Conservation (phyloP, 169 alveolate species). For the Cryptosporidium canis region DNA sequence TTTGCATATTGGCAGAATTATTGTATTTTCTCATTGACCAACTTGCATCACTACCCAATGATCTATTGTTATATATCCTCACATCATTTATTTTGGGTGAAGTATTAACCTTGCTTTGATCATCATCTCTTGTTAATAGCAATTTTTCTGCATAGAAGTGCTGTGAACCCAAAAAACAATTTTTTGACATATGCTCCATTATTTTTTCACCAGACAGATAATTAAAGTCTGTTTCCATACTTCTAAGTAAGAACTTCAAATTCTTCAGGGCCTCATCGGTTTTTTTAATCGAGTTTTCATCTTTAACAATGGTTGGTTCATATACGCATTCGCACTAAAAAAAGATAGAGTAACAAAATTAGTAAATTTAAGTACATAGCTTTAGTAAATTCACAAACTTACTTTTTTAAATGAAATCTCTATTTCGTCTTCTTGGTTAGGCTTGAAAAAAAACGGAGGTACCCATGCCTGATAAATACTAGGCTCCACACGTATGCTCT, state of each 20-base stretch:
- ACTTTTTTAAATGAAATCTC: constrained; percentile 40
- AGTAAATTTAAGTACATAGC: not conserved
- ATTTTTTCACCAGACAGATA: constrained; percentile 40
- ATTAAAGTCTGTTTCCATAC: constrained; percentile 67
- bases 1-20: not conserved
- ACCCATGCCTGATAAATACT: constrained; percentile 71
- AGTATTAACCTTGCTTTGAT: not conserved
- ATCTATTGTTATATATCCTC: not conserved
- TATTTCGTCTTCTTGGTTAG: constrained; percentile 16
- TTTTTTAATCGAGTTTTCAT: not conserved
- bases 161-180: not conserved
- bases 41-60: not conserved
- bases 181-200: constrained; percentile 49
- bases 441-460: constrained; percentile 45
- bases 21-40: not conserved
- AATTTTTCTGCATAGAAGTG: constrained; percentile 12
- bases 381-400: constrained; percentile 4
- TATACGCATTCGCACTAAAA: constrained; percentile 46
- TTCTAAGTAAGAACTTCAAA: constrained; percentile 30
- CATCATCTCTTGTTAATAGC: not conserved
- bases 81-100: not conserved
- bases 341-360: not conserved
- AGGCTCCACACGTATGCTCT: constrained; percentile 64
- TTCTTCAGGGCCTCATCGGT: constrained; percentile 1
- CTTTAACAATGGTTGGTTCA: constrained; percentile 12